Evolutionary conservation across 495 filamentous ascomycete genomes (phyloP).

Genomic region (Aspergillus bridgeri): DNA sequence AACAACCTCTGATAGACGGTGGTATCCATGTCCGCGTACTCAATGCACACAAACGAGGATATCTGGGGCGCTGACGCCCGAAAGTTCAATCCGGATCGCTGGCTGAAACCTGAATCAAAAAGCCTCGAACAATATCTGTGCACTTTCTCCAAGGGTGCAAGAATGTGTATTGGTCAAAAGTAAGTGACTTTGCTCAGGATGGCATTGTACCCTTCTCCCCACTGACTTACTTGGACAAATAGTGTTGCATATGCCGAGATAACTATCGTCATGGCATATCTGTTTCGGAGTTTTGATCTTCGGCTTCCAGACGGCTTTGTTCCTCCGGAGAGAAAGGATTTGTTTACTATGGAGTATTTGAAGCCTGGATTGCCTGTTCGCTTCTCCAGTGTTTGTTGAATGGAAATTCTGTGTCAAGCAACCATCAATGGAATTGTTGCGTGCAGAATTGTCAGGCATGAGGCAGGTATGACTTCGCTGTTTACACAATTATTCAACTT

Average conservation of each 20-base stretch:
- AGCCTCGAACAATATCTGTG: not conserved
- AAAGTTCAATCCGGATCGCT: not conserved
- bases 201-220: too few relatives aligned
- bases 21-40: slow-evolving; percentile 26
- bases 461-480: too few relatives aligned
- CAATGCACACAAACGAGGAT: slow-evolving; percentile 24
- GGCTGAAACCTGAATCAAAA: not conserved
- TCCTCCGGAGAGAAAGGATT: not conserved
- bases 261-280: slow-evolving; percentile 10
- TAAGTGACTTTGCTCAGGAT: too few relatives aligned
- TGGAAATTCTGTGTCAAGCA: too few relatives aligned
- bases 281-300: slow-evolving; percentile 8
- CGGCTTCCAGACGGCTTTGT: not conserved
- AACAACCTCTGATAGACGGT: not conserved
- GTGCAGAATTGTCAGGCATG: too few relatives aligned
- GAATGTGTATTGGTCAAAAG: not conserved
- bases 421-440: too few relatives aligned
- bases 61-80: not conserved
- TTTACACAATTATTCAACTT: too few relatives aligned
- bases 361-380: slow-evolving; percentile 4
- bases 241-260: slow-evolving; percentile 24
- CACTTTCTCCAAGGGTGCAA: not conserved
- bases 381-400: not conserved
- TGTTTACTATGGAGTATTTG: slow-evolving; percentile 8
- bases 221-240: too few relatives aligned